Evolutionary conservation across 768 basidiomycete species (phyloP).

Genomic region (Lanmaoa rubissima): DNA sequence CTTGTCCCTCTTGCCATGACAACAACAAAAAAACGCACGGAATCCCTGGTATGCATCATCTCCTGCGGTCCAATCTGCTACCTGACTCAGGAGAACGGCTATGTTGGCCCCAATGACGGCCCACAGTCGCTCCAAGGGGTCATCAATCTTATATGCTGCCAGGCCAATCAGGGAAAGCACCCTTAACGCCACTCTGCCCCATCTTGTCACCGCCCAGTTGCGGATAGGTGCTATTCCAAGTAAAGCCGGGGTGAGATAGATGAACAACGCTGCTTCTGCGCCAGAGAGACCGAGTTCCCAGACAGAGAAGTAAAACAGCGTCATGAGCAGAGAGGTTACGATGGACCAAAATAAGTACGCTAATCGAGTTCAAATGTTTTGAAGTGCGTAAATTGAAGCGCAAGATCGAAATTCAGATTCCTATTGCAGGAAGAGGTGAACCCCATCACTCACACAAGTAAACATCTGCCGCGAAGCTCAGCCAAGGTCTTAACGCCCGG

Average conservation of each 20-base stretch:
- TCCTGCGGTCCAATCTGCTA: constrained; percentile 51
- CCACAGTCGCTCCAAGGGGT: constrained; percentile 53
- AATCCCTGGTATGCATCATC: constrained; percentile 47
- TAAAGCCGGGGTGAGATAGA: constrained; percentile 66
- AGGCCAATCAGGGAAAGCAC: constrained; percentile 50
- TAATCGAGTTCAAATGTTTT: constrained; percentile 25
- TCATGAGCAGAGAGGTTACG: constrained; percentile 73
- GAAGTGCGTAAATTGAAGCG: background rate
- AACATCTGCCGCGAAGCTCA: constrained; percentile 43
- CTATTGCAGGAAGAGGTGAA: background rate
- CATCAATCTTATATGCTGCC: constrained; percentile 49
- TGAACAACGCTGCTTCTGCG: constrained; percentile 71
- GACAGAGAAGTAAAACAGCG: constrained; percentile 89
- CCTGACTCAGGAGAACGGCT: constrained; percentile 47
- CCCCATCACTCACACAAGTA: constrained; percentile 51
- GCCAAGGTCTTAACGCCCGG: constrained; percentile 12
- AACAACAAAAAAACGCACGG: constrained; percentile 35
- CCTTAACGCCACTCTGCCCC: constrained; percentile 50
- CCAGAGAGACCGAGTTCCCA: constrained; percentile 88
- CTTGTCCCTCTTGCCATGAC: background rate
- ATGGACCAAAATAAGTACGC: constrained; percentile 83
- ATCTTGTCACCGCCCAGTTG: constrained; percentile 44
- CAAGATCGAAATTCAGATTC: constrained; percentile 3
- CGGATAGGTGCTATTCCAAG: constrained; percentile 48
- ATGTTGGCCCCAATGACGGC: constrained; percentile 56